Evolutionary conservation across 2,329 filamentous ascomycete species (phyloP).

Genomic region (Venturia carpophila): DNA sequence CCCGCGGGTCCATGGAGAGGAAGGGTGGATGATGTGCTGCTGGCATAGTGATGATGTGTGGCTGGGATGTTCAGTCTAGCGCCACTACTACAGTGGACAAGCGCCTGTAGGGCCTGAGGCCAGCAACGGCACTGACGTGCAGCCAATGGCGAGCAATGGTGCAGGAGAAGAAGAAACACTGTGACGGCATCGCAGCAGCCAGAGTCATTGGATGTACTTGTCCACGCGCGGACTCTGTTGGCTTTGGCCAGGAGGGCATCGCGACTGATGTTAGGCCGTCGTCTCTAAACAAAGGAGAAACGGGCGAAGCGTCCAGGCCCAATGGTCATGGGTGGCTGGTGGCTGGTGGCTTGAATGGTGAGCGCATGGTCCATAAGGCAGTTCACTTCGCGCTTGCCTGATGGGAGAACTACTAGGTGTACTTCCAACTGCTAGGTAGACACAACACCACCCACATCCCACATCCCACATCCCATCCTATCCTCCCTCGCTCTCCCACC

Average conservation of each 20-base stretch:
- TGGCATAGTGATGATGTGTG: slow-evolving; percentile 6
- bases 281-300: slow-evolving; percentile 3
- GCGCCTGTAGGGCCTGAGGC: not conserved
- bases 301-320: not conserved
- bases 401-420: not conserved
- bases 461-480: not conserved
- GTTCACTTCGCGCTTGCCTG: not conserved
- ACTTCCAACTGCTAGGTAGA: not conserved
- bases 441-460: not conserved
- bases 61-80: not conserved
- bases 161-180: not conserved
- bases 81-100: not conserved
- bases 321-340: too few species aligned
- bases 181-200: not conserved
- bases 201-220: not conserved
- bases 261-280: not conserved
- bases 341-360: not conserved
- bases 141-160: not conserved
- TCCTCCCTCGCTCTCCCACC: not conserved
- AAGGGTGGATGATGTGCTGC: not conserved
- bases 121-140: not conserved
- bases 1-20: not conserved
- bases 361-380: not conserved
- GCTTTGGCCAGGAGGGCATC: not conserved
- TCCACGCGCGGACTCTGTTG: not conserved